Evolutionary conservation across 1,284 basidiomycete species (phyloP).

Genomic region (Fereydounia khargensis): DNA sequence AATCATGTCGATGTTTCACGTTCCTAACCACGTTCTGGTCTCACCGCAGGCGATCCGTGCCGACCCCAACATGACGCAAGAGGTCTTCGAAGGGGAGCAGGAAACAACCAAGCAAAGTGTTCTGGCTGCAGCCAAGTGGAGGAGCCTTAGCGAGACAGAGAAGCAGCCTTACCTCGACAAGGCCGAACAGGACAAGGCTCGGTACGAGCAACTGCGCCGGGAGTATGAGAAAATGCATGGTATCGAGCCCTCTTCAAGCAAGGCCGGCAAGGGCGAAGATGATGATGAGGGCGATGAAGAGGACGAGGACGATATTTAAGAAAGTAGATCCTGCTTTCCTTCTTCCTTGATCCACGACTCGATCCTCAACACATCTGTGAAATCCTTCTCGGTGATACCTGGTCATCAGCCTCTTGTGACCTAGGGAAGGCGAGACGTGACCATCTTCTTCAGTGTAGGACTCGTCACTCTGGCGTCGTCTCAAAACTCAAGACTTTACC

Average conservation of each 20-base stretch:
- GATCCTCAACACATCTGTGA: too few species aligned
- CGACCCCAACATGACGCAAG: slow-evolving; percentile 58
- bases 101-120: slow-evolving; percentile 95
- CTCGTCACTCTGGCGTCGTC: too few species aligned
- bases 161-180: slow-evolving; percentile 60
- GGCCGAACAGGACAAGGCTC: slow-evolving; percentile 48
- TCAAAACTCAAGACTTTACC: too few species aligned
- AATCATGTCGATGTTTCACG: background rate
- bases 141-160: slow-evolving; percentile 84
- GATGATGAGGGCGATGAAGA: background rate
- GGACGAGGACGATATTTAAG: background rate
- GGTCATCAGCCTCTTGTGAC: too few species aligned
- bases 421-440: too few species aligned
- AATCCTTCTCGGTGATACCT: too few species aligned
- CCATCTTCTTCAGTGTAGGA: too few species aligned
- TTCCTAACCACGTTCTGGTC: background rate
- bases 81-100: slow-evolving; percentile 85
- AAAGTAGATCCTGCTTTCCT: too few species aligned
- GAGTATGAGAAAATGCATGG: slow-evolving; percentile 40
- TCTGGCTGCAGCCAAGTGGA: slow-evolving; percentile 86
- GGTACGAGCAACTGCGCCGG: slow-evolving; percentile 44
- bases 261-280: background rate
- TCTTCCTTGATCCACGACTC: too few species aligned
- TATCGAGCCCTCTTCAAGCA: slow-evolving; percentile 1
- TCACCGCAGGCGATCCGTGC: slow-evolving; percentile 39